Conservation (phyloP, 1,284 basidiomycete species). For the Fomitopsis schrenkii region DNA sequence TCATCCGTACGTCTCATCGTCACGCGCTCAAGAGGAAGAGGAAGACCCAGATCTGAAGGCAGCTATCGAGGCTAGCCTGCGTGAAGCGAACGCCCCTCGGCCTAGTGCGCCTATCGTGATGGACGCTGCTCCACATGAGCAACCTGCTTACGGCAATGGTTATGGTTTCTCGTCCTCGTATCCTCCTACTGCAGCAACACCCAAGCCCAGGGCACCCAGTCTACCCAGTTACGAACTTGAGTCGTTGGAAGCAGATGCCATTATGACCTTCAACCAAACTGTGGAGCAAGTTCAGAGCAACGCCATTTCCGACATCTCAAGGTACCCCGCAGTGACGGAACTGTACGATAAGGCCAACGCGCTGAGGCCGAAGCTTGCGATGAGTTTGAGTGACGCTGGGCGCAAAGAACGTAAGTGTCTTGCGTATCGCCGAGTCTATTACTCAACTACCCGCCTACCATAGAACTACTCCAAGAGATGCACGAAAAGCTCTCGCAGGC, state of each 20-base stretch:
- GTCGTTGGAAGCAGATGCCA: constrained; percentile 77
- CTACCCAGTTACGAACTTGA: constrained; percentile 77
- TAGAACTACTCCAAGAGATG: constrained; percentile 88
- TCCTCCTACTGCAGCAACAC: constrained; percentile 37
- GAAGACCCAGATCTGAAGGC: constrained; percentile 92
- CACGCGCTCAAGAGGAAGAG: constrained; percentile 58
- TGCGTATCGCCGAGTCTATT: not conserved
- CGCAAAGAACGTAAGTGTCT: constrained; percentile 67
- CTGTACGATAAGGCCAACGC: constrained; percentile 83
- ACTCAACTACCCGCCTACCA: constrained; percentile 3
- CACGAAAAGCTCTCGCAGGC: constrained; percentile 91
- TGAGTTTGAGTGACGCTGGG: constrained; percentile 83
- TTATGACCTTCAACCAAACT: constrained; percentile 86
- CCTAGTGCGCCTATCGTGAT: constrained; percentile 73
- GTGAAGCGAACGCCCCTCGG: constrained; percentile 76
- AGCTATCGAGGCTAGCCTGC: constrained; percentile 93
- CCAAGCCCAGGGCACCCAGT: constrained; percentile 42
- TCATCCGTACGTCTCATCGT: constrained; percentile 32
- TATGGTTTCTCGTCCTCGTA: constrained; percentile 27
- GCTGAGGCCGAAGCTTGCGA: constrained; percentile 78
- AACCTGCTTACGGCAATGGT: constrained; percentile 35
- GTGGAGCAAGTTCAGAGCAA: constrained; percentile 81
- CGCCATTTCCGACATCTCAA: constrained; percentile 72
- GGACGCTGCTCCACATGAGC: constrained; percentile 48
- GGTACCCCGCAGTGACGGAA: constrained; percentile 80